Evolutionary conservation across 2,329 filamentous ascomycete species (phyloP), one percentile per base, ranked within the genome.

Genomic region (Neonectria sp.): DNA sequence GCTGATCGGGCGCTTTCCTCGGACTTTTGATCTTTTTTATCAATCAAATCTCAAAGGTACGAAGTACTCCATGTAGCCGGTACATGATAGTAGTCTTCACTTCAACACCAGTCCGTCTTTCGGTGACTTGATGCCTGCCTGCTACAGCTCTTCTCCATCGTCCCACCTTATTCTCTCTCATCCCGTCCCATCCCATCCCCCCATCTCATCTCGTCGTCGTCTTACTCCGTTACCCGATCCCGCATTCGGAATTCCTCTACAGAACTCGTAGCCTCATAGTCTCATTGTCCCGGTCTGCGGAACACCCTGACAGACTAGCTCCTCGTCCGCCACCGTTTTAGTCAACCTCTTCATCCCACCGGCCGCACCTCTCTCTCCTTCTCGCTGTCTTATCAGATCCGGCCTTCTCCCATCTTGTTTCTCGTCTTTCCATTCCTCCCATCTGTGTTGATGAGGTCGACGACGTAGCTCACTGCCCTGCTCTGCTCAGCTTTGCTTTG

Each of bases 371-470:
- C n/a, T 45, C 53, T 29, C 60, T 43, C n/a, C n/a, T 21, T n/a
- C 35, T 48, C 37, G 33, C 33, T 46, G n/a, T 55, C 58, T 66
- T 66, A 66, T 66, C 63, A 61, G 63, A 66, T 66, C 57, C 55
- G 58, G 31, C 55, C 59, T 55, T 63, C 59, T 63, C 45, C 43
- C 52, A 55, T 55, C 45, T 56, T 25, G 29, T 43, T 17, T 37
- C 2, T 52, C 52, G 24, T 51, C 21, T 49, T 56, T n/a, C n/a
- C 60, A 53, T 53, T 55, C 24, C 35, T 48, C 57, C 46, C 31
- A 35, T 35, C n/a, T 35, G 31, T 29, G 45, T 62, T 65, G 53
- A 48, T 62, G 65, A 73, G 55, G 55, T 49, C 37, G 62, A 55
- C 37, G 33, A 55, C 37, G 33, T 52, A 66, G 33, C 56, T 55